Percentiles rank a stretch among this genome's conserved stretches.
Conservation (phyloP, 1,139 yeast genomes). For the Blastobotrys buckinghamii region DNA sequence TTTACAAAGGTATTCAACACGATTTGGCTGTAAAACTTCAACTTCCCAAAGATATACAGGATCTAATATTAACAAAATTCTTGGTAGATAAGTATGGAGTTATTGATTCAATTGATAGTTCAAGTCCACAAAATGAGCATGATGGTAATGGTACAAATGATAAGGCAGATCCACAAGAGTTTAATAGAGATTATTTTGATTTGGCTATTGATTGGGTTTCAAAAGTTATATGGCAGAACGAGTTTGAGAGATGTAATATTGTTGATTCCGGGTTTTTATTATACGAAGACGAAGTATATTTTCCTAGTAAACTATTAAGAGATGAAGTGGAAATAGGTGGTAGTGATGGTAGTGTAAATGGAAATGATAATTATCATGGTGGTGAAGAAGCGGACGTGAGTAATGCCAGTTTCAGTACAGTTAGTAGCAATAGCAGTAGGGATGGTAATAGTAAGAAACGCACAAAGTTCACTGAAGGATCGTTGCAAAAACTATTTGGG, state of each 20-base stretch:
- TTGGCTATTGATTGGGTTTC: slow-evolving; percentile 4
- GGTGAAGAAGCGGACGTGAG: neutral
- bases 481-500: neutral
- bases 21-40: neutral
- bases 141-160: too few relatives aligned
- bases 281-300: too few relatives aligned
- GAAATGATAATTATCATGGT: too few relatives aligned
- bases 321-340: too few relatives aligned
- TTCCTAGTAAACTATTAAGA: too few relatives aligned
- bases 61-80: neutral
- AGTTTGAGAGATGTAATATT: slow-evolving; percentile 2
- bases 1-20: slow-evolving; percentile 1
- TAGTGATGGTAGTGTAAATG: too few relatives aligned
- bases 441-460: too few relatives aligned
- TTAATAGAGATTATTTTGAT: slow-evolving; percentile 1
- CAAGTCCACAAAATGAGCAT: neutral
- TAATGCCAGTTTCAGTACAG: too few relatives aligned
- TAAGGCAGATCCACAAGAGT: too few relatives aligned
- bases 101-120: neutral
- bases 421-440: too few relatives aligned
- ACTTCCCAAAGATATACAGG: neutral
- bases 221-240: neutral
- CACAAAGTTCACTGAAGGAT: neutral
- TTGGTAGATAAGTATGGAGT: neutral
- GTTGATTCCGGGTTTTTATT: neutral